A percentile compares a stretch with the other conserved stretches of the same genome.
These are phyloP conservation scores for Volvox africanus DNA, from an alignment of 139 green algal species.

Conservation along the genomic window DNA sequence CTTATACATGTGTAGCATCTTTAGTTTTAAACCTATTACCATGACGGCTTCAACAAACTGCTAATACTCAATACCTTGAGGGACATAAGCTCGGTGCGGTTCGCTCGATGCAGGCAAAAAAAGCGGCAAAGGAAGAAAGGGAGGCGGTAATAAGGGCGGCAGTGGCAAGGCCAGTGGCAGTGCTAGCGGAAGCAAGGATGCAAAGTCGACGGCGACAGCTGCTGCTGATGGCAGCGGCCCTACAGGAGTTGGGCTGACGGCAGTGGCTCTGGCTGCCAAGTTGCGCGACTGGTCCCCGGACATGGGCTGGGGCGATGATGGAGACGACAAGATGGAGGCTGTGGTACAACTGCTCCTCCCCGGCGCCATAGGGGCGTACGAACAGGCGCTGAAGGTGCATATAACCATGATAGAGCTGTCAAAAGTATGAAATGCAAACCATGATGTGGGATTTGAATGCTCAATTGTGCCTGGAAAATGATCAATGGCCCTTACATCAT, in stretches of 20 bases:
- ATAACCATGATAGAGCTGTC: too few species aligned
- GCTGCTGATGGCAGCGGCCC: slow-evolving; percentile 23
- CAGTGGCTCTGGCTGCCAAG: slow-evolving; percentile 51
- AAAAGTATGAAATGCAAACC: too few species aligned
- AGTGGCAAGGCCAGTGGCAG: slow-evolving; percentile 26
- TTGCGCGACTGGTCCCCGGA: slow-evolving; percentile 69
- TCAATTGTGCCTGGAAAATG: too few species aligned
- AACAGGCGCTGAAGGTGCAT: slow-evolving; percentile 61
- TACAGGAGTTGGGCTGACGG: slow-evolving; percentile 46
- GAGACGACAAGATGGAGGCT: slow-evolving; percentile 31
- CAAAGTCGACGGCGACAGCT: slow-evolving; percentile 14
- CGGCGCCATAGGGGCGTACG: slow-evolving; percentile 72
- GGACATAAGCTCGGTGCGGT: too few species aligned
- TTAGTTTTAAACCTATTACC: too few species aligned
- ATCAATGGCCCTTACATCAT: too few species aligned
- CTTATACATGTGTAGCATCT: too few species aligned
- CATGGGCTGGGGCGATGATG: slow-evolving; percentile 66
- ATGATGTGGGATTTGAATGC: too few species aligned
- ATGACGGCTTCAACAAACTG: too few species aligned
- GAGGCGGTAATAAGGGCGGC: slow-evolving; percentile 49
- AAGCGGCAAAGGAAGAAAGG: slow-evolving; percentile 63
- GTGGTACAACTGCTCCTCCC: slow-evolving; percentile 62
- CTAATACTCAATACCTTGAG: too few species aligned
- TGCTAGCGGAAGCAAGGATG: slow-evolving; percentile 25
- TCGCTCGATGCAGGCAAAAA: slow-evolving; percentile 47